phyloP scores from a whole-genome alignment of 768 basidiomycete genomes.

The Pleurotus sapidus region DNA sequence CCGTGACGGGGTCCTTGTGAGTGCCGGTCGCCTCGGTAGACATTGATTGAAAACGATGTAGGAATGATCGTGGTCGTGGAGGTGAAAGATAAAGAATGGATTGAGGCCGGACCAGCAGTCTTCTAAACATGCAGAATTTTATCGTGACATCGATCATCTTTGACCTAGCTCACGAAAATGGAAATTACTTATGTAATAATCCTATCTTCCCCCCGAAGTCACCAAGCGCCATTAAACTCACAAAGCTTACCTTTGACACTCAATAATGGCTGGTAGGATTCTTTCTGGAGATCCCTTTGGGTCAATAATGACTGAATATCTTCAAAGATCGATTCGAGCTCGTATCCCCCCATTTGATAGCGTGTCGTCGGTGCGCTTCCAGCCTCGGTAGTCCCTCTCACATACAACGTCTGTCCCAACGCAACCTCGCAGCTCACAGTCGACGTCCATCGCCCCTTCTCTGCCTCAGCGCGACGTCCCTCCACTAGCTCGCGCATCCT shows the following conservation, averaged over 20 bases:
- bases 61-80: background rate
- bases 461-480: no score
- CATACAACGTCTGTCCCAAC: no score
- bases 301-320: background rate
- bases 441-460: no score
- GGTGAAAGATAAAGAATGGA: background rate
- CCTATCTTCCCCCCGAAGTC: no score
- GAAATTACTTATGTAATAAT: no score
- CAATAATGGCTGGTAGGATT: background rate
- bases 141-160: no score
- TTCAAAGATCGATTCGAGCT: constrained; percentile 21
- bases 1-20: constrained; percentile 83
- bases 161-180: no score
- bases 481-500: no score
- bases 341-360: constrained; percentile 82
- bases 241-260: no score
- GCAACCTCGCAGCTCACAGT: no score
- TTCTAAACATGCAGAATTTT: constrained; percentile 6
- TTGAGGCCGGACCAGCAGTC: background rate
- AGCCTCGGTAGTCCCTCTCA: no score
- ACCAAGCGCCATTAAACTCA: no score
- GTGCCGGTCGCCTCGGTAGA: constrained; percentile 36
- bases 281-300: background rate
- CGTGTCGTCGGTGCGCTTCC: constrained; percentile 77
- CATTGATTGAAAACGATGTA: background rate